Evolutionary conservation across 371 early-diverging fungal genomes (phyloP), one percentile per base, ranked within the genome.

Genomic region (Choanephora cucurbitarum): DNA sequence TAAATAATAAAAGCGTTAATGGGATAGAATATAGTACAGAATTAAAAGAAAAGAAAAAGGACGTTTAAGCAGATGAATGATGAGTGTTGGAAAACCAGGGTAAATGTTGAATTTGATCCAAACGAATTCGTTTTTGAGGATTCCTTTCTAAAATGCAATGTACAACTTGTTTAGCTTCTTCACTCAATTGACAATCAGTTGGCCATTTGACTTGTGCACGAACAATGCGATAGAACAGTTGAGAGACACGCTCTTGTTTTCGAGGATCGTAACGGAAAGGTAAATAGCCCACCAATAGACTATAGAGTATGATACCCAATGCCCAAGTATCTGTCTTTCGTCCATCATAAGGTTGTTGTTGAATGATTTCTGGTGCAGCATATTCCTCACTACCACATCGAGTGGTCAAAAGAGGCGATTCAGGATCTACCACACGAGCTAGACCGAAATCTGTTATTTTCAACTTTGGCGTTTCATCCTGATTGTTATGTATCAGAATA

Each of bases 351-450:
- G 74, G 67, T 31, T 80, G 69, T 3, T 80, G 79, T 17, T 88
- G 75, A 23, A 93, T 76, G 39, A 93, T 77, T 64, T 94, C 93
- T 0, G 95, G 95, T n/a, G 93, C 89, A 5, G 92, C 90, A 77
- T 91, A 93, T 62, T 90, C 89, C 55, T 87, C 84, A 39, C 85
- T 83, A 17, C 91, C 91, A 64, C 85, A 86, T 19, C 85, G 76
- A 13, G 85, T 83, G 13, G 77, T 72, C 37, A 78, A 55, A 19
- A 75, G 52, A 7, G 76, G 75, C 18, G 67, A 50, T n/a, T 73
- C 67, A 23, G 67, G 59, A 34, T 80, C 76, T 19, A 81, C 73
- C 17, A 73, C 66, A 41, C 74, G 70, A 19, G 87, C 83, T 23
- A 85, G 60, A 37, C 86, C 87, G 57, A 89, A 89, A 67, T 89